Conservation (phyloP, 2,329 filamentous ascomycete species). For the Chrysoporthe deuterocubensis region DNA sequence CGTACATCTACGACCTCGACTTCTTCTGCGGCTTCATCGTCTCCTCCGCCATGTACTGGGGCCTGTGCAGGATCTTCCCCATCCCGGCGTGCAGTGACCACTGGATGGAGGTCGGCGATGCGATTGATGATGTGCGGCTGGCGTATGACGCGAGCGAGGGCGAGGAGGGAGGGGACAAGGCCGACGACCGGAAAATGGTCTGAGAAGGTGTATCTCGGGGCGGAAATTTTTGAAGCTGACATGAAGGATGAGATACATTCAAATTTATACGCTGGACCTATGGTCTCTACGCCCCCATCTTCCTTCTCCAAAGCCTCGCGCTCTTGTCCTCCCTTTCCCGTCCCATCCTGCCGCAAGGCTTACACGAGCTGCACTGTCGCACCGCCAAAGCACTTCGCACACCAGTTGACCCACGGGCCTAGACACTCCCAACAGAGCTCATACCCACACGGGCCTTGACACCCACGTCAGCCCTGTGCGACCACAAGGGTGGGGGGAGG, state of each 20-base stretch:
- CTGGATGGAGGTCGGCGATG: constrained; percentile 78
- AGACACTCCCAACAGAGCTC: constrained; percentile 31
- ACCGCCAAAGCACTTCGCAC: constrained; percentile 19
- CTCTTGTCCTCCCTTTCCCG: neutral
- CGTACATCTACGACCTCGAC: constrained; percentile 88
- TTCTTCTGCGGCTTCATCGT: constrained; percentile 86
- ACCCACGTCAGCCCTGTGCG: too few relatives aligned
- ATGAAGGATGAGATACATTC: neutral
- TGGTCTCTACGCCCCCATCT: neutral
- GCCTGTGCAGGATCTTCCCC: constrained; percentile 70
- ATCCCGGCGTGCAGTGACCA: constrained; percentile 73
- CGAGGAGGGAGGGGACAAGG: constrained; percentile 12
- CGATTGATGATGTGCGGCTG: constrained; percentile 58
- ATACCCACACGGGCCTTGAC: constrained; percentile 22
- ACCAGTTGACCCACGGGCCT: constrained; percentile 15
- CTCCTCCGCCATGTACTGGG: constrained; percentile 68
- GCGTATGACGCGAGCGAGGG: constrained; percentile 45
- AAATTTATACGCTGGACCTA: neutral
- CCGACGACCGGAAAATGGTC: constrained; percentile 25
- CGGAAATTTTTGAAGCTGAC: too few relatives aligned
- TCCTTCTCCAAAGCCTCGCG: neutral
- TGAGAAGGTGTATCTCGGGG: neutral
- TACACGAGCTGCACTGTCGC: constrained; percentile 7
- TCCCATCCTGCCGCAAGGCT: neutral
- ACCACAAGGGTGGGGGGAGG: too few relatives aligned